Evolutionary conservation across 768 basidiomycete genomes (phyloP).

Genomic region (Tubosaeta sp.): DNA sequence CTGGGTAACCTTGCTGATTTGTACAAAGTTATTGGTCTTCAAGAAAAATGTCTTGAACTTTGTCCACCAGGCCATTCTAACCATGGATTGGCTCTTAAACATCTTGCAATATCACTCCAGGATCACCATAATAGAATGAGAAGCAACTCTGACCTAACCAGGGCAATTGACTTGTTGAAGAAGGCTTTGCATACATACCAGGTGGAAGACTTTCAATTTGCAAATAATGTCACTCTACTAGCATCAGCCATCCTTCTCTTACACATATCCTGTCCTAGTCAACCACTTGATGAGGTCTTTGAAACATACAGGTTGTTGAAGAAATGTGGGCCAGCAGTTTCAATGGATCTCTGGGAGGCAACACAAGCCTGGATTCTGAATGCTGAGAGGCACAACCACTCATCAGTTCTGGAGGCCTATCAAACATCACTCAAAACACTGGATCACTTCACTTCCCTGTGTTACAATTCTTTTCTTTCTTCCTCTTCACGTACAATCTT

Average conservation of each 20-base stretch:
- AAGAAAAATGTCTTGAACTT: too few species aligned
- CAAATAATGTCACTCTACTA: background rate
- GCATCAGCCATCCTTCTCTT: background rate
- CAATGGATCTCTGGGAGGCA: background rate
- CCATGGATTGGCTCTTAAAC: too few species aligned
- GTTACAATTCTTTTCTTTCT: too few species aligned
- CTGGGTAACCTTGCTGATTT: too few species aligned
- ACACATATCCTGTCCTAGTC: too few species aligned
- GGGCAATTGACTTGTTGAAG: background rate
- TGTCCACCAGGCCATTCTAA: too few species aligned
- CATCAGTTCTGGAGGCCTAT: background rate
- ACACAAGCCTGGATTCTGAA: background rate
- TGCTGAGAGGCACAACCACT: background rate
- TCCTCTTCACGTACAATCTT: too few species aligned
- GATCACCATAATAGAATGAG: too few species aligned
- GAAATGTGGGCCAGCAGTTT: background rate
- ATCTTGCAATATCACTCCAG: too few species aligned
- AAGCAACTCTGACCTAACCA: too few species aligned
- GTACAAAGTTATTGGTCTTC: too few species aligned
- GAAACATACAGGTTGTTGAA: background rate
- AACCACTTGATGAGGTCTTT: background rate
- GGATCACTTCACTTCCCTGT: background rate
- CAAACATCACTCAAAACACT: background rate
- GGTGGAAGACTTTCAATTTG: background rate
- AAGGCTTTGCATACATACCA: background rate